A percentile compares a stretch with the other conserved stretches of the same genome.
Evolutionary conservation across 805 yeast genomes (phyloP).

Genomic region (Ogataea glucozyma): DNA sequence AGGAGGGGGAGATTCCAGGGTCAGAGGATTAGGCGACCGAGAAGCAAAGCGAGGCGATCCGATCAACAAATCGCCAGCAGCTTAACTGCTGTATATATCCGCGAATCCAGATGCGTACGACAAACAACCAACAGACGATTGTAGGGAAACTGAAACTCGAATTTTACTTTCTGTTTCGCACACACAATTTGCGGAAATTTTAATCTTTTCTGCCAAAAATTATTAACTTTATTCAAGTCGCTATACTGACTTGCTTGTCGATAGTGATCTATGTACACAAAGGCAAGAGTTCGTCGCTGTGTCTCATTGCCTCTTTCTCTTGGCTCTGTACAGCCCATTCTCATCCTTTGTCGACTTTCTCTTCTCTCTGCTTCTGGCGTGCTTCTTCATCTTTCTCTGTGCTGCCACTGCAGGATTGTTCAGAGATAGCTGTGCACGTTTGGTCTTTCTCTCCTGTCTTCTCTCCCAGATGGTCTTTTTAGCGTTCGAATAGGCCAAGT

Average conservation of each 20-base stretch:
- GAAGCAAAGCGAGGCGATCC: neutral
- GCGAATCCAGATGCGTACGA: no score
- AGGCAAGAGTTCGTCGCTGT: no score
- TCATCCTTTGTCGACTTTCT: constrained; percentile 74
- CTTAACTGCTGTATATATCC: no score
- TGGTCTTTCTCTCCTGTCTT: constrained; percentile 74
- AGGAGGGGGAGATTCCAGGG: neutral
- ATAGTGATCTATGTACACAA: no score
- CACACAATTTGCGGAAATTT: no score
- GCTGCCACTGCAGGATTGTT: constrained; percentile 84
- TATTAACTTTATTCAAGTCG: no score
- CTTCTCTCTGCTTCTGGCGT: constrained; percentile 72
- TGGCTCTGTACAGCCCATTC: constrained; percentile 70
- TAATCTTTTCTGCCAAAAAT: no score
- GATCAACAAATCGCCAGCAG: no score
- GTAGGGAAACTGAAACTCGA: no score
- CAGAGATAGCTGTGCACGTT: constrained; percentile 73
- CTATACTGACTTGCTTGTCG: no score
- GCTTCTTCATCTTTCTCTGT: constrained; percentile 71
- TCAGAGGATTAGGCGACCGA: neutral
- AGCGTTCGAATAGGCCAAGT: constrained; percentile 61
- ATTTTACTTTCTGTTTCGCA: no score
- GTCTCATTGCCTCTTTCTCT: constrained; percentile 46
- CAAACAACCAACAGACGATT: no score
- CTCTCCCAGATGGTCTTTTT: constrained; percentile 57